Base-by-base conservation (phyloP, 2,329 filamentous ascomycete genomes). In the Epichloe gansuensis region DNA sequence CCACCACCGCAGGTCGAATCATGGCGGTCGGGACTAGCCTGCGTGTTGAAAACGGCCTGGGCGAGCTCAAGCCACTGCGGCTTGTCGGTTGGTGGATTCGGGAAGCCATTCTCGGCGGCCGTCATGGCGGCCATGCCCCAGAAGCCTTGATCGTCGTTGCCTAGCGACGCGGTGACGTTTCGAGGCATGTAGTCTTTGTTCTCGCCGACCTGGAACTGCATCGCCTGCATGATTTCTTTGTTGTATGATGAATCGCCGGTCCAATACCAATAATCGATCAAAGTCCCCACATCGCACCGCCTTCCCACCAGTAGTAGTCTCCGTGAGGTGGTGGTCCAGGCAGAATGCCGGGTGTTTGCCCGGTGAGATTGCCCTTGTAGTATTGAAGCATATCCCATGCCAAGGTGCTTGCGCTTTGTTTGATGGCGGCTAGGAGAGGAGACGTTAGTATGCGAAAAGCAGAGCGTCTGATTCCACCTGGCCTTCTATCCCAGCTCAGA, bases 281-380 rank as follows among this genome's bases (percentile, higher is more conserved):
- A 62, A 1, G 77, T 75, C 79, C 76, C 70, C 82, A 83, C 70
- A 85, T 72, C 42, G 77, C 75, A 56, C 78, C 76, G 15, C 74
- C 77, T 65, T 85, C 80, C 82, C 81, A 85, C 81, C 81, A 85
- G 69, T 83, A 84, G 61, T 80, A 81, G 46, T 69, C 66, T 25
- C 72, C 72, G 21, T 55, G 61, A 4, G 72, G 69, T 7, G 73
- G 73, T 44, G 73, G 73, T 7, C 73, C 72, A 9, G 73, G 73
- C 5, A 76, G 63, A 53, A 75, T 74, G n/a, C 73, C 74, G 3
- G 72, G 71, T 3, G 68, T 71, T 56, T 68, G 63, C 17, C 73
- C 73, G 0, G 71, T 65, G 50, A 69, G 55, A 56, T 73, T 73
- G 54, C 73, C 74, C 11, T 72, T 61, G 58, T 76, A 76, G 59